phyloP scores from a whole-genome alignment of 768 basidiomycete species.

The Hysterangium stoloniferum region DNA sequence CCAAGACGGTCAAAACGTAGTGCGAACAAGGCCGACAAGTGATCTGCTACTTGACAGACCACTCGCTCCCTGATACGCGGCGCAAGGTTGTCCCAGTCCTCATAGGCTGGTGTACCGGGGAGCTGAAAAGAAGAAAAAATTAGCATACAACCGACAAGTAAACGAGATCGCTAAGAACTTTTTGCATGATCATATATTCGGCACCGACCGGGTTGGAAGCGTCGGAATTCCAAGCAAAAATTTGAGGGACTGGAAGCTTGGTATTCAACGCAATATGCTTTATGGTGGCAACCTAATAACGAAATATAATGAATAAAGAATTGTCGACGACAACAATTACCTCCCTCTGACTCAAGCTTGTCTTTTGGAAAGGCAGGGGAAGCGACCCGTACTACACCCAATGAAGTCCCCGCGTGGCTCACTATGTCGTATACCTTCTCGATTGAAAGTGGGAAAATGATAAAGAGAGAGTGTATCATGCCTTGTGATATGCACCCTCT shows the following conservation, averaged over 20 bases:
- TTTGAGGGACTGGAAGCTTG: constrained; percentile 13
- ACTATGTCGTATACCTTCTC: too few relatives aligned
- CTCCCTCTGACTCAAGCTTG: constrained; percentile 19
- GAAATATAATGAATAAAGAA: not conserved
- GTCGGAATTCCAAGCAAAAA: constrained; percentile 16
- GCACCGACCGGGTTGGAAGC: constrained; percentile 15
- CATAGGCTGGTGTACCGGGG: constrained; percentile 13
- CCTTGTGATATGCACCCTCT: too few relatives aligned
- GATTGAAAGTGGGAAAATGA: too few relatives aligned
- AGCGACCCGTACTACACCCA: constrained; percentile 17
- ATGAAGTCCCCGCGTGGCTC: too few relatives aligned
- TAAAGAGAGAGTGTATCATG: too few relatives aligned
- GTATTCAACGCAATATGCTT: constrained; percentile 15
- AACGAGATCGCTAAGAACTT: constrained; percentile 3
- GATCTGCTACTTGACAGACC: constrained; percentile 15
- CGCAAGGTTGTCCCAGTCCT: constrained; percentile 15
- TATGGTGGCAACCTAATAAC: constrained; percentile 19
- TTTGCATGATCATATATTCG: constrained; percentile 20
- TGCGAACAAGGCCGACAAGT: constrained; percentile 12
- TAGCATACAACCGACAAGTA: not conserved
- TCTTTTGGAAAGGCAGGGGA: constrained; percentile 18
- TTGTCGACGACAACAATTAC: not conserved
- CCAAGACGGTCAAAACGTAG: constrained; percentile 15
- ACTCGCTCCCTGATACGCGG: constrained; percentile 9
- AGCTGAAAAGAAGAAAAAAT: constrained; percentile 8